A percentile compares a stretch with the other conserved stretches of the same genome.
These are phyloP conservation scores for Cymbopogon flexuosus DNA, from an alignment of 202 grass and related monocot genomes.

Conservation along the genomic window DNA sequence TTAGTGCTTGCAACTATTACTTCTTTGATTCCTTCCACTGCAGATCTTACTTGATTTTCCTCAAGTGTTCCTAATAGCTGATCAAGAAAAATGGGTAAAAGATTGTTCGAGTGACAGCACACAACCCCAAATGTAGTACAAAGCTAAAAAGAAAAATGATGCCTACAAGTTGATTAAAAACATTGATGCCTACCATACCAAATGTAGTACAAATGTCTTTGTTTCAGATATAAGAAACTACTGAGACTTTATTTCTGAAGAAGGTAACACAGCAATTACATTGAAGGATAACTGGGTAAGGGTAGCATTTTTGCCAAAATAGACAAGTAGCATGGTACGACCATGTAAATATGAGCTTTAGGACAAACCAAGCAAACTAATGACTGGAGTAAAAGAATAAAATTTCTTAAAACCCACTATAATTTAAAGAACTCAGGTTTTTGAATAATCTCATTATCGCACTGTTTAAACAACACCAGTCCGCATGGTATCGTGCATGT, in stretches of 20 bases:
- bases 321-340: background rate
- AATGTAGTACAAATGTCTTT: background rate
- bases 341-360: background rate
- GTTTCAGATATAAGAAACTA: constrained; percentile 8
- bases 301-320: constrained; percentile 7
- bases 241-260: background rate
- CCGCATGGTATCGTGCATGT: background rate
- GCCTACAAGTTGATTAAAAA: constrained; percentile 9
- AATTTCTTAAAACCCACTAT: background rate
- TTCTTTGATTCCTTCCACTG: constrained; percentile 84
- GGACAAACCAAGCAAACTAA: background rate
- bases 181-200: too few relatives aligned
- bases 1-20: constrained; percentile 72
- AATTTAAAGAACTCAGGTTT: background rate
- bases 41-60: constrained; percentile 73
- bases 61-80: constrained; percentile 56
- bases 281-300: background rate
- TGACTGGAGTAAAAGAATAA: too few relatives aligned
- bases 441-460: background rate
- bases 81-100: constrained; percentile 26
- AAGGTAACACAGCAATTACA: background rate
- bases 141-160: constrained; percentile 22
- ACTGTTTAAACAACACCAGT: background rate
- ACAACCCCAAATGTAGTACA: background rate
- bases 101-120: constrained; percentile 7